Percentiles rank a stretch among this genome's conserved stretches.
Conservation (phyloP, 1,284 basidiomycete species). For the Vanrija humicola region DNA sequence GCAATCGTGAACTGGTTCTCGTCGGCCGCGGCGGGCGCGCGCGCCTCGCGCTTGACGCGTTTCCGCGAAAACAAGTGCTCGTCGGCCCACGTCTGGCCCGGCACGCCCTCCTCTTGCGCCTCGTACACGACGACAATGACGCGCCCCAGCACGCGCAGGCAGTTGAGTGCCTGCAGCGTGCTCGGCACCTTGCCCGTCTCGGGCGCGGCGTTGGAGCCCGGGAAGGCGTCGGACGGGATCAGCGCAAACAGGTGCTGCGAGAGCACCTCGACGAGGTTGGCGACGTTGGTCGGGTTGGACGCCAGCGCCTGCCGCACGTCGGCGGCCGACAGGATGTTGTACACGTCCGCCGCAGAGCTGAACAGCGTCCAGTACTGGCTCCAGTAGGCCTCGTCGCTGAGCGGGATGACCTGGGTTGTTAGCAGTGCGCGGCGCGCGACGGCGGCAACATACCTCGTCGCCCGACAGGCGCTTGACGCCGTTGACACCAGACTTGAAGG, state of each 20-base stretch:
- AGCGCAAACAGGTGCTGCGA: slow-evolving; percentile 73
- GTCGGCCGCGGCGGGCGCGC: slow-evolving; percentile 43
- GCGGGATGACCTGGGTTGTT: slow-evolving; percentile 60
- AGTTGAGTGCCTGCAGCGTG: slow-evolving; percentile 80
- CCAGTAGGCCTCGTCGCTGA: slow-evolving; percentile 70
- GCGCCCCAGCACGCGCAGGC: slow-evolving; percentile 75
- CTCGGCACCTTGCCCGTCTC: slow-evolving; percentile 50
- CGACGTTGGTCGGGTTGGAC: slow-evolving; percentile 76
- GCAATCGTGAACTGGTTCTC: slow-evolving; percentile 70
- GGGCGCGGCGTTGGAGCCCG: slow-evolving; percentile 52
- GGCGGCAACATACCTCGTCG: slow-evolving; percentile 54
- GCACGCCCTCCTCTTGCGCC: slow-evolving; percentile 56
- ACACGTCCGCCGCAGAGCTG: slow-evolving; percentile 80
- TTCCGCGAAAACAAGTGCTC: slow-evolving; percentile 7
- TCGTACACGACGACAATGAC: slow-evolving; percentile 85
- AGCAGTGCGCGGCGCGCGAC: not conserved
- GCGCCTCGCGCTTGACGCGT: not conserved
- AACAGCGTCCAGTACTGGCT: slow-evolving; percentile 79
- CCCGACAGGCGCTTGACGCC: slow-evolving; percentile 71
- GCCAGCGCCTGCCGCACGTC: slow-evolving; percentile 79
- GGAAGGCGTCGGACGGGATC: slow-evolving; percentile 76
- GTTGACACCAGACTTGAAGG: slow-evolving; percentile 72
- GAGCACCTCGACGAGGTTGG: slow-evolving; percentile 71
- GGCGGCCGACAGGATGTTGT: slow-evolving; percentile 75
- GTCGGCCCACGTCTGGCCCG: slow-evolving; percentile 10